Percentiles rank a stretch among this genome's conserved stretches.
Evolutionary conservation across 1,284 basidiomycete genomes (phyloP).

Genomic region (Rhizopogon parksii): DNA sequence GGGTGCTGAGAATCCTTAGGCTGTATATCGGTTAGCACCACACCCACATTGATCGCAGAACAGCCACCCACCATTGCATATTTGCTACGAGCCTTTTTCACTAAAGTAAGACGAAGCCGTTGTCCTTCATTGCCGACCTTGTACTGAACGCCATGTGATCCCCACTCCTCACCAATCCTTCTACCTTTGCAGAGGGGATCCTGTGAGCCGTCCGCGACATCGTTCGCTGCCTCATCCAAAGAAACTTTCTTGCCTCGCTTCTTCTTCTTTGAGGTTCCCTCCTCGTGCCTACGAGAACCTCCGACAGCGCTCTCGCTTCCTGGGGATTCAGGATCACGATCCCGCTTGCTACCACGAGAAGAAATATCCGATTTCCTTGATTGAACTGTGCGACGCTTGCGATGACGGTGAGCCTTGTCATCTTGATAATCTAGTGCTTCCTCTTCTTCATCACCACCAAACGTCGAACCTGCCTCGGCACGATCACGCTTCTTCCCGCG

Average conservation of each 20-base stretch:
- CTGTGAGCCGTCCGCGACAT: conserved; percentile 37
- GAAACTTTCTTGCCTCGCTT: conserved; percentile 28
- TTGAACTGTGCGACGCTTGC: conserved; percentile 41
- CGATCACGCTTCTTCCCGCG: conserved; percentile 73
- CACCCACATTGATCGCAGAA: neutral
- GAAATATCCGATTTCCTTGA: conserved; percentile 42
- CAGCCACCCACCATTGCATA: conserved; percentile 59
- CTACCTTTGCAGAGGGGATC: conserved; percentile 48
- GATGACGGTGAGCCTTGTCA: conserved; percentile 32
- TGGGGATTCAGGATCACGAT: conserved; percentile 46
- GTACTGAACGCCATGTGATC: conserved; percentile 56
- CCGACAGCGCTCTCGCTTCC: conserved; percentile 33
- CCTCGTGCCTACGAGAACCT: conserved; percentile 18
- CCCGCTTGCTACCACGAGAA: conserved; percentile 57
- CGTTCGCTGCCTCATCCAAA: conserved; percentile 18
- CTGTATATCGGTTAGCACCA: conserved; percentile 31
- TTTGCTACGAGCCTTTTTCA: conserved; percentile 60
- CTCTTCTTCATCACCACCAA: conserved; percentile 58
- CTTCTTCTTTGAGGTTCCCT: conserved; percentile 28
- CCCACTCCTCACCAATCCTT: conserved; percentile 69
- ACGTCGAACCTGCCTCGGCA: conserved; percentile 61
- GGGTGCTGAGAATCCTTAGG: conserved; percentile 72
- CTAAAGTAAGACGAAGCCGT: conserved; percentile 55
- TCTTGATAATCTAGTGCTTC: conserved; percentile 34
- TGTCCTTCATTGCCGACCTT: conserved; percentile 69